Evolutionary conservation across 805 yeast species (phyloP), one percentile per base, ranked within the genome.

Genomic region (Lipomyces mesembrius): DNA sequence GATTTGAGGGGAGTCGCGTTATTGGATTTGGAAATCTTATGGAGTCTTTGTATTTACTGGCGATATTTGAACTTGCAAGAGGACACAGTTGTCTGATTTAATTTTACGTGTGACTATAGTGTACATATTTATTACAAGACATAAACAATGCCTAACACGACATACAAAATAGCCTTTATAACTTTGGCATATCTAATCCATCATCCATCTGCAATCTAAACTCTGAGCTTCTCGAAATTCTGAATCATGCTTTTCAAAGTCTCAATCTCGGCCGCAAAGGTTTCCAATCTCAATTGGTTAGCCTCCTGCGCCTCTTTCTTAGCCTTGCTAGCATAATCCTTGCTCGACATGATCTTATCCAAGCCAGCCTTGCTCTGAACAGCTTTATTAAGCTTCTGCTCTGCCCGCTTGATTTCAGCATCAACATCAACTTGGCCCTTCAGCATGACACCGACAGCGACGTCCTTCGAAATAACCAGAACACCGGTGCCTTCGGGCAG

Each of bases 371-470:
- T 84, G 70, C 85, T 80, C 74, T 85, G 88, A 72, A 81, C 78
- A 56, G 88, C 85, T 78, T 88, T 89, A 67, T 79, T 84, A 74
- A 93, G 83, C 82, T 90, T 94, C 84, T 86, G 87, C 75, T 82
- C 79, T 51, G 92, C 95, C 84, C 94, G 95, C 73, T 82, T 76
- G 74, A 95, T 90, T 81, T 95, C 98, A 64, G 89, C 89, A 75
- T 92, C 98, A 73, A 93, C 85, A 78, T 94, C 98, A 73, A 95
- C 88, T 77, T 90, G 93, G 63, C 98, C 99, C 83, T 92, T 93
- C 65, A 94, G 97, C 77, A 95, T 83, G 37, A 94, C 86, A 75
- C 92, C 97, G 25, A 93, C 98, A 67, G 87, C 88, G 77, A 91
- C 87, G 63, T 86, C 89, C 59, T 96, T 89, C 66, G 87, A 85